phyloP scores from a whole-genome alignment of 305 asterid genomes.

The Fraxinus ornus region DNA sequence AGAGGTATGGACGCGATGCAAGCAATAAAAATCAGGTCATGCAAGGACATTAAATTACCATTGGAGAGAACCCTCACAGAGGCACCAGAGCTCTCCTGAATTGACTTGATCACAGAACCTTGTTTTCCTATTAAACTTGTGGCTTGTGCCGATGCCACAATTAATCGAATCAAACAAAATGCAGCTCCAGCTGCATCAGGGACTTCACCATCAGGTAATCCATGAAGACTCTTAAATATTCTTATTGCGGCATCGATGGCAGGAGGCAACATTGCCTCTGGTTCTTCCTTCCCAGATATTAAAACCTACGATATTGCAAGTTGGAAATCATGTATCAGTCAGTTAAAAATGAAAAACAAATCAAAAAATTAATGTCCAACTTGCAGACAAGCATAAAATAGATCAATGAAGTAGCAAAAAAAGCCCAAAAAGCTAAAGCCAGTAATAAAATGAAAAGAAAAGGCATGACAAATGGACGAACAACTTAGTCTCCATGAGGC shows the following conservation, averaged over 20 bases:
- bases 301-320: constrained; percentile 56
- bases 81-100: constrained; percentile 72
- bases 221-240: constrained; percentile 38
- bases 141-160: constrained; percentile 39
- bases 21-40: neutral
- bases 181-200: constrained; percentile 31
- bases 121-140: constrained; percentile 64
- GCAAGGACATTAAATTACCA: constrained; percentile 39
- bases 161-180: constrained; percentile 22
- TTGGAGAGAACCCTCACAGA: constrained; percentile 67
- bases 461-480: neutral
- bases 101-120: constrained; percentile 73
- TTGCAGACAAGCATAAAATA: neutral
- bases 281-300: constrained; percentile 88
- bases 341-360: constrained; percentile 12
- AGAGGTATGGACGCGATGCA: neutral
- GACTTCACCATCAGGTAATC: constrained; percentile 32
- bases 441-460: neutral
- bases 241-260: constrained; percentile 48
- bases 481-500: neutral
- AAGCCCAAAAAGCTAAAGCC: neutral
- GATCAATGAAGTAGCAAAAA: neutral
- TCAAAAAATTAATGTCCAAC: neutral
- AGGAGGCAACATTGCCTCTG: constrained; percentile 50
- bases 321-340: constrained; percentile 11